Base-by-base conservation (phyloP, 441 rosid genomes). In the Adansonia grandidieri region DNA sequence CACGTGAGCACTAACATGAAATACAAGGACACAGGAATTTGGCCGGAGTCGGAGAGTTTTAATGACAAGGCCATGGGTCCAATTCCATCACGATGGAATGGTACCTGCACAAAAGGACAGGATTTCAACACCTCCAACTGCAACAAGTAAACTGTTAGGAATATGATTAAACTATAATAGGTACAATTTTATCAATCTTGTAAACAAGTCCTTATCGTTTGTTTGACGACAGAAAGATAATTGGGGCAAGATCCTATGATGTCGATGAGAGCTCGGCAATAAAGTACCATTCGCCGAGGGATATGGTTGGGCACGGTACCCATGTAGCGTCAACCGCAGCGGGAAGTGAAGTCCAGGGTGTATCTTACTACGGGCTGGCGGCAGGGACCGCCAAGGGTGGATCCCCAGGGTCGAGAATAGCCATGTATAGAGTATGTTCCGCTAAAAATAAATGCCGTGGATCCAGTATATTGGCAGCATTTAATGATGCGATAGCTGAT, bases 1-100 rank as follows among this genome's bases (percentile, higher is more conserved):
- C 44, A 42, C 72, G 72, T 67, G 54, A 67, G 28, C 37, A 20
- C 72, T 68, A 68, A 68, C 56, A 2, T 28, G 61, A 9, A 69
- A 58, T 58, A 71, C 64, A 66, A 48, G 2, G 10, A 10, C 28
- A 71, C 63, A 89, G 91, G 93, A 42, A 88, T 89, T 63, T 89
- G 91, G 91, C 94, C 92, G 17, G 94, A 90, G 83, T 83, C 92
- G 6, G 84, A 82, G 74, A 90, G 94, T 79, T 90, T 90, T 64
- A 74, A 56, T 62, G 94, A 90, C 82, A 83, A 85, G 61, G 90
- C 80, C 69, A 82, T 90, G 85, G 91, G 86, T 44, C 84, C 85
- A 32, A 65, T 90, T 54, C 94, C 94, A 0, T 8, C 82, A 73
- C 40, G 87, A 64, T 90, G 94, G 94, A 87, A 83, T 45, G 94